Base-by-base conservation (phyloP, 139 green algal species). In the Spirogloea muscicola region DNA sequence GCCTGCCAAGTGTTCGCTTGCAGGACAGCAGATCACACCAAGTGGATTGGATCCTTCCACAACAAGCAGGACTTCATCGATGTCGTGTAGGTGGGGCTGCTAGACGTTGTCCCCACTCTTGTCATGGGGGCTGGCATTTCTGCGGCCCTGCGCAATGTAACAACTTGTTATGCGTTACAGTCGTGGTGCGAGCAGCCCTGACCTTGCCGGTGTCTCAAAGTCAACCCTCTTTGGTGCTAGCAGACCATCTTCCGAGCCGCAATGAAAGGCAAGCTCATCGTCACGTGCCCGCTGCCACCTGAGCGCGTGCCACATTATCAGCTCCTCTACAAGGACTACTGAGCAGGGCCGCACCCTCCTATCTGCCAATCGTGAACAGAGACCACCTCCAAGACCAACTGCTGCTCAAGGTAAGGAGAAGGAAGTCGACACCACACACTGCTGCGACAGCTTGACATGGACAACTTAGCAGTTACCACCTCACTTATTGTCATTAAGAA, bases 21-120 rank as follows among this genome's bases (percentile, higher is more conserved):
- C 73, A 81, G 73, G 13, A 78, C 52, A 18, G 7, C 44, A 9
- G 73, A 81, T 43, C 73, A 81, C 73, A 77, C 41, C 27, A 81
- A 81, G 55, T 81, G 66, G 66, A 80, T 81, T 18, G 73, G 73
- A 16, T 31, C 73, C 13, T 81, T 81, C 33, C 2, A 57, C 5
- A 46, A 38, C 7, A 80, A 80, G 46, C 73, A 81, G 52, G 73
- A 81, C 66, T 81, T 79, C 55, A 66, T 81, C 27, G 73, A 81
- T 33, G 73, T 81, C 0, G 64, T 81, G 4, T 64, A 81, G 73
- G 73, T 81, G 52, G 25, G 4, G 21, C 7, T 6, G 42, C 46
- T 55, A 55, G 21, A n/a, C n/a, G n/a, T n/a, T n/a, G n/a, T n/a
- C n/a, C n/a, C n/a, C n/a, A n/a, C n/a, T n/a, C n/a, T n/a, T n/a